Base-by-base conservation (phyloP, 805 yeast species). In the Geotrichum ghanense region DNA sequence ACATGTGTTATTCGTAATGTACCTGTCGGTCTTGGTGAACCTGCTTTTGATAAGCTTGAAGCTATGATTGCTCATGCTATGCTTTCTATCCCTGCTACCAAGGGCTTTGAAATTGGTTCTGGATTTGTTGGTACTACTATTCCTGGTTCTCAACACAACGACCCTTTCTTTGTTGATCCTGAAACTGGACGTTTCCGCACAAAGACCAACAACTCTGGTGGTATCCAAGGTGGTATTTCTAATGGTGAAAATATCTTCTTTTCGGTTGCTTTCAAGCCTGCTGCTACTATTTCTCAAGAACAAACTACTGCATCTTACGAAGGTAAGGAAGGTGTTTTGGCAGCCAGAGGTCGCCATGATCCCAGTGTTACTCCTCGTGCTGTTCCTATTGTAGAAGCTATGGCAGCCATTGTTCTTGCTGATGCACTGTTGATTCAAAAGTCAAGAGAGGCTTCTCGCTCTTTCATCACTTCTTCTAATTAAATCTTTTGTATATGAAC, bases 281-380 rank as follows among this genome's bases (percentile, higher is more conserved):
- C 95, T 16, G 98, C 98, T 44, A 92, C 98, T 39, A 92, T 92
- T 56, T 79, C 92, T 45, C 94, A 89, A 71, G 92, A 83, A 59
- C 98, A 92, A 71, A 67, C 72, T 39, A 92, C 98, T 16, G 77
- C 87, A 22, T 76, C 92, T 43, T 92, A 89, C 68, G 89, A 84
- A 22, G 98, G 98, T 58, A 74, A 75, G 55, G 78, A 70, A 44
- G 98, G 98, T 61, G 78, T 81, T 7, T 73, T 92, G 50, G 95
- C 92, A 45, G 96, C 98, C 27, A 81, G 90, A 64, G 98, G 98
- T 48, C 84, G 98, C 74, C 98, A 92, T 61, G 98, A 92, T 64
- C 98, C 98, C 26, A 86, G 89, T 59, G 98, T 92, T 47, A 95
- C 95, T 19, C 98, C 98, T 54, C 80, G 98, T 66, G 98, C 98